A percentile compares a stretch with the other conserved stretches of the same genome.
These are phyloP conservation scores for Trichoderma sp. DNA, from an alignment of 2,329 filamentous ascomycete species.

Conservation along the genomic window DNA sequence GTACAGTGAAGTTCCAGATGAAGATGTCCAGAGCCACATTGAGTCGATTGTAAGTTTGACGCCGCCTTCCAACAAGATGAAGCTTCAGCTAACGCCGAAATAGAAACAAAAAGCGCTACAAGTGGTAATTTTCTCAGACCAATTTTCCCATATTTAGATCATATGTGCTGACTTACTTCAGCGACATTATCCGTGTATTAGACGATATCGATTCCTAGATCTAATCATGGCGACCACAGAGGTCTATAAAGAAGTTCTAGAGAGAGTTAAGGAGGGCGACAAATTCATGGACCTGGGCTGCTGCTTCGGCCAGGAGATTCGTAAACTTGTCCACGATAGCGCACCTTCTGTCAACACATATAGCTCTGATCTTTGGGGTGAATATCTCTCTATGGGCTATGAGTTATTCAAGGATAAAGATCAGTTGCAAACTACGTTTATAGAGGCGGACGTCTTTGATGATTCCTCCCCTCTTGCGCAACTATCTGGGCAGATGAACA, in stretches of 20 bases:
- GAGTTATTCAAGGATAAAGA: neutral
- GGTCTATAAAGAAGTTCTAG: neutral
- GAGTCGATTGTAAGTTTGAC: neutral
- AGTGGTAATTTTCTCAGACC: neutral
- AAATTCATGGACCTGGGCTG: neutral
- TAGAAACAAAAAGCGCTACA: neutral
- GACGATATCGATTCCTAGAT: neutral
- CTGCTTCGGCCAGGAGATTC: neutral
- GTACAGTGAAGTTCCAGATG: neutral
- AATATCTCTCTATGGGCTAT: neutral
- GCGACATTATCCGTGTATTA: neutral
- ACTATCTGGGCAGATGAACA: neutral
- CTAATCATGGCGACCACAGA: neutral
- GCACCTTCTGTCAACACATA: constrained; percentile 4
- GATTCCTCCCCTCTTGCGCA: neutral
- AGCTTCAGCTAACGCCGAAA: neutral
- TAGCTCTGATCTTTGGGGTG: neutral
- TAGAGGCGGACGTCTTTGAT: neutral
- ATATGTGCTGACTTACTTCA: neutral
- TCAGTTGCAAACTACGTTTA: neutral
- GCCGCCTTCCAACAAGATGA: neutral
- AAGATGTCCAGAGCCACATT: neutral
- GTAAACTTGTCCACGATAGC: neutral
- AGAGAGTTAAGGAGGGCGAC: neutral
- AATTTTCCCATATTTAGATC: neutral